These are phyloP conservation scores for Pichia paraexigua DNA, from an alignment of 805 yeast genomes.

Conservation along the genomic window DNA sequence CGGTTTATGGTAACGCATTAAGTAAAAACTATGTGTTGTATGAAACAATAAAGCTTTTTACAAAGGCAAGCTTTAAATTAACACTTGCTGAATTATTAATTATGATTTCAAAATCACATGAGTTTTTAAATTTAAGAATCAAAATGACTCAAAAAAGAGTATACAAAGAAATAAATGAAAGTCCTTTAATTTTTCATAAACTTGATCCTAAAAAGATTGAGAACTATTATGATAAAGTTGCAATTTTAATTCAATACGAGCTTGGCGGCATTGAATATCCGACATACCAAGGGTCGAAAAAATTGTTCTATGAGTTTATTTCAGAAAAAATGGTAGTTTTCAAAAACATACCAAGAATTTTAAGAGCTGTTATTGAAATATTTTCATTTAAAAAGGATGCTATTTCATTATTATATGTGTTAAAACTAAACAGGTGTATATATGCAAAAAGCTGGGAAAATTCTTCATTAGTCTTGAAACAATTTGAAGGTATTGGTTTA, in stretches of 20 bases:
- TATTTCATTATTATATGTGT: conserved; percentile 31
- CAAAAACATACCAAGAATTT: conserved; percentile 35
- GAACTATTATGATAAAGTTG: conserved; percentile 31
- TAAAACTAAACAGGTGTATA: conserved; percentile 34
- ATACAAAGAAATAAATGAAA: conserved; percentile 35
- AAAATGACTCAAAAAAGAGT: conserved; percentile 39
- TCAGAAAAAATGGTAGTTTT: conserved; percentile 39
- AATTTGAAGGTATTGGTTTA: conserved; percentile 39
- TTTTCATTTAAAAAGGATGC: conserved; percentile 36
- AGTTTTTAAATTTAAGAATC: conserved; percentile 34
- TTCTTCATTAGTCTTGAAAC: conserved; percentile 36
- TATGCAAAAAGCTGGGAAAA: conserved; percentile 46
- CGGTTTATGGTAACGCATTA: conserved; percentile 42
- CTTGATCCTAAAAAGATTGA: conserved; percentile 25
- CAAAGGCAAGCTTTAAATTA: conserved; percentile 15
- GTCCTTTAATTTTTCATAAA: conserved; percentile 33
- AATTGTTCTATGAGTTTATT: conserved; percentile 31
- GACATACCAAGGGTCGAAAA: conserved; percentile 32
- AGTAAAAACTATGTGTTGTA: conserved; percentile 39
- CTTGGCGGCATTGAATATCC: conserved; percentile 45
- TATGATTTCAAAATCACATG: conserved; percentile 31
- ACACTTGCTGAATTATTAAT: conserved; percentile 16
- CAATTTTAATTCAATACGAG: conserved; percentile 40
- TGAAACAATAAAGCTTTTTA: conserved; percentile 34
- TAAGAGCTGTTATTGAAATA: conserved; percentile 38